phyloP scores from a whole-genome alignment of 192 early-diverging fungal genomes.

The Coemansia sp. region DNA sequence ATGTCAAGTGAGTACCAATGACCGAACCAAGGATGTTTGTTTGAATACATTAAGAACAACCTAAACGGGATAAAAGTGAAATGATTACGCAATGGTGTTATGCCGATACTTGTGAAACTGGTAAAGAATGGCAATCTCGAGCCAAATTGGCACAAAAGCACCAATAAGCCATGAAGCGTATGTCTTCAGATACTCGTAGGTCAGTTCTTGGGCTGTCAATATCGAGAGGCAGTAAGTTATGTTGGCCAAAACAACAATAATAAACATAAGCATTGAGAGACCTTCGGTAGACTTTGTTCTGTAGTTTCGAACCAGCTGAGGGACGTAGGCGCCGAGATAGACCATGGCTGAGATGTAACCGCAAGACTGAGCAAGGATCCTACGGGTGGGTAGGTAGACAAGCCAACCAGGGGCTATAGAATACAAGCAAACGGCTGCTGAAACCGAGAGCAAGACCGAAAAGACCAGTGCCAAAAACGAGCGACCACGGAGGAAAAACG shows the following conservation, averaged over 20 bases:
- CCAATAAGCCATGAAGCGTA: slow-evolving; percentile 76
- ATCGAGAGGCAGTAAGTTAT: slow-evolving; percentile 62
- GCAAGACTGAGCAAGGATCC: slow-evolving; percentile 58
- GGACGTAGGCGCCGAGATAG: slow-evolving; percentile 71
- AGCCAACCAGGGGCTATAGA: slow-evolving; percentile 20
- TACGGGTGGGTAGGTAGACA: slow-evolving; percentile 23
- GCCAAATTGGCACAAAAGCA: slow-evolving; percentile 65
- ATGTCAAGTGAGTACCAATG: not conserved
- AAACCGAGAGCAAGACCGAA: not conserved
- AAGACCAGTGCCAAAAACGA: not conserved
- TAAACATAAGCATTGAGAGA: slow-evolving; percentile 75
- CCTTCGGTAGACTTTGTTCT: slow-evolving; percentile 69
- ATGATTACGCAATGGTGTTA: not conserved
- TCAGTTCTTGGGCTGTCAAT: slow-evolving; percentile 62
- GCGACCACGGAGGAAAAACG: not conserved
- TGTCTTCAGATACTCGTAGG: slow-evolving; percentile 59
- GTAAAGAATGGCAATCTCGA: slow-evolving; percentile 72
- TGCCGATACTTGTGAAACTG: slow-evolving; percentile 63
- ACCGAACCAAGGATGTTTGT: not conserved
- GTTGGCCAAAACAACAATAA: slow-evolving; percentile 74
- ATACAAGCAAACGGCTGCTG: not conserved
- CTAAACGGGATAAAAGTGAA: not conserved
- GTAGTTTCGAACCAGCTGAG: slow-evolving; percentile 77
- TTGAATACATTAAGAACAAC: not conserved
- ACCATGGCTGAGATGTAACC: slow-evolving; percentile 73